Conservation (phyloP, 2,329 filamentous ascomycete species). For the Delphinella strobiligena region DNA sequence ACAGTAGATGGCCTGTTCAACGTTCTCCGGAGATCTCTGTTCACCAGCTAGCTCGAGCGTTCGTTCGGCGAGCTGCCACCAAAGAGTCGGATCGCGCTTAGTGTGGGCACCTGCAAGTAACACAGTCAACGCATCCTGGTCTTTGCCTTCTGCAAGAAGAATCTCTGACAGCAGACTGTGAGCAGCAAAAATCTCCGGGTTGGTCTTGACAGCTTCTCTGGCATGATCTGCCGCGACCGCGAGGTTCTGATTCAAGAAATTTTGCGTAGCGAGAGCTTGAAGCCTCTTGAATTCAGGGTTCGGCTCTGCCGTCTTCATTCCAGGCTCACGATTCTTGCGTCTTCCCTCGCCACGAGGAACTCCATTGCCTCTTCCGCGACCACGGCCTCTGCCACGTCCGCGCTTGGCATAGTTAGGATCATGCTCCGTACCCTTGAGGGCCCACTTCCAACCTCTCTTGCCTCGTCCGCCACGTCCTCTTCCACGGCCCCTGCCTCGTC, state of each 20-base stretch:
- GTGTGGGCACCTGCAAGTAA: constrained; percentile 48
- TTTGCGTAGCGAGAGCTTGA: constrained; percentile 54
- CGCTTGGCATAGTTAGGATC: constrained; percentile 11
- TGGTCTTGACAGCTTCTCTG: constrained; percentile 39
- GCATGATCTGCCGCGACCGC: constrained; percentile 44
- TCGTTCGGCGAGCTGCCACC: constrained; percentile 45
- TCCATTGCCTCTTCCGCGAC: constrained; percentile 6
- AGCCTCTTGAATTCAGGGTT: constrained; percentile 59
- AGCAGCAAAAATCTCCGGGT: constrained; percentile 51
- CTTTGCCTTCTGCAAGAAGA: constrained; percentile 42
- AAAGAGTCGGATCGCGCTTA: constrained; percentile 43
- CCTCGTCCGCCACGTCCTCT: constrained; percentile 12
- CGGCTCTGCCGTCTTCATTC: constrained; percentile 50
- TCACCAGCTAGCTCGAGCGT: constrained; percentile 38
- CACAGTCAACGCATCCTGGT: constrained; percentile 43
- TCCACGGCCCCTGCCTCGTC: constrained; percentile 11
- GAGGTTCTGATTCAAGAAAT: constrained; percentile 52
- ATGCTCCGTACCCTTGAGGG: constrained; percentile 22
- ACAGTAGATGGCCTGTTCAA: constrained; percentile 41
- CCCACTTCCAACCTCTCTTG: constrained; percentile 18
- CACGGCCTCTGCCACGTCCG: constrained; percentile 6
- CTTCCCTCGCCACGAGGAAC: constrained; percentile 10
- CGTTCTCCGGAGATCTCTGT: constrained; percentile 23
- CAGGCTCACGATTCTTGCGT: constrained; percentile 2
- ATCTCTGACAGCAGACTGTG: constrained; percentile 50